Evolutionary conservation across 257 asterid species (phyloP).

Genomic region (Primulina eburnea): DNA sequence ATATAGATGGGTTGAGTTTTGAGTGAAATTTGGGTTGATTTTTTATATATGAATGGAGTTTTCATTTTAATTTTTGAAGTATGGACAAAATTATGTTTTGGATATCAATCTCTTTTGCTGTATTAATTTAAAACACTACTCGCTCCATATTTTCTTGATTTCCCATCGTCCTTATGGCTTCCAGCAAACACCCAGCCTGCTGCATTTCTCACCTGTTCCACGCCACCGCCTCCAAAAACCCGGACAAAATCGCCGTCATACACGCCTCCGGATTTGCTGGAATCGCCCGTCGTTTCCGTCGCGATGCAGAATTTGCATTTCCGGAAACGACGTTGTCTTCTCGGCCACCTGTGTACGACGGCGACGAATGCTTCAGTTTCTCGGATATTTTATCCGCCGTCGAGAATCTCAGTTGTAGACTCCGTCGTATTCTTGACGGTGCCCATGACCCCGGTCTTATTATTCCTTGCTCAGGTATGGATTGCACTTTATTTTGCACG

Average conservation of each 20-base stretch:
- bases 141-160: no score
- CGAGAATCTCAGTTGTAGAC: slow-evolving; percentile 54
- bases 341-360: slow-evolving; percentile 49
- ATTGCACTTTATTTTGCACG: background rate
- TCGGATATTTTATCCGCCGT: slow-evolving; percentile 66
- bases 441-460: slow-evolving; percentile 44
- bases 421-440: slow-evolving; percentile 55
- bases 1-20: no score
- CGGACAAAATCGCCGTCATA: slow-evolving; percentile 61
- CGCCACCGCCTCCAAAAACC: slow-evolving; percentile 47
- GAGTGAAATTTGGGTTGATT: no score
- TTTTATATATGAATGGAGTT: no score
- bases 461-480: slow-evolving; percentile 45
- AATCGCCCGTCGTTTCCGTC: slow-evolving; percentile 35
- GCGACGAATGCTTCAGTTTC: slow-evolving; percentile 77
- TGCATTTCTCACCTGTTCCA: slow-evolving; percentile 75
- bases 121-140: no score
- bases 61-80: no score
- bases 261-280: slow-evolving; percentile 64
- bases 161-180: slow-evolving; percentile 16
- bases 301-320: slow-evolving; percentile 21
- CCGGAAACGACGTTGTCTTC: slow-evolving; percentile 26
- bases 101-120: no score
- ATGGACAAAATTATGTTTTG: no score
- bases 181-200: slow-evolving; percentile 40